A percentile compares a stretch with the other conserved stretches of the same genome.
Conservation (phyloP, 2,329 filamentous ascomycete genomes). For the Ascochyta lentis region DNA sequence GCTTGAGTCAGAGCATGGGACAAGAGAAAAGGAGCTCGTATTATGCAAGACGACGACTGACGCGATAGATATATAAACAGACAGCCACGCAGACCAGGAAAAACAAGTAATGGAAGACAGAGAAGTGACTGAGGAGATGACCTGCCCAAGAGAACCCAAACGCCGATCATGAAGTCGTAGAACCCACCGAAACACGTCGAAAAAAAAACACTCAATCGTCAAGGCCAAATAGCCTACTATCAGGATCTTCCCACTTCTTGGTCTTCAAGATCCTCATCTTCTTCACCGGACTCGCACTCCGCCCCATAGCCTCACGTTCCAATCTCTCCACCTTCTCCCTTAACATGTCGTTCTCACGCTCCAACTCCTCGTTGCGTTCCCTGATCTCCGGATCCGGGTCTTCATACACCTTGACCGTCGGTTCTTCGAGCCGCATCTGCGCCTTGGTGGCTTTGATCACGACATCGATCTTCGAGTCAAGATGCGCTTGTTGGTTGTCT, state of each 20-base stretch:
- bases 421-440: conserved; percentile 32
- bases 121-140: background rate
- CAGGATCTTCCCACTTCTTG: conserved; percentile 55
- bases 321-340: conserved; percentile 48
- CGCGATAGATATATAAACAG: background rate
- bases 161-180: conserved; percentile 13
- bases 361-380: conserved; percentile 49
- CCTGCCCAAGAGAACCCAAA: conserved; percentile 5
- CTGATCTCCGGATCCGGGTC: conserved; percentile 49
- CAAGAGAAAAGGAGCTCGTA: too few relatives aligned
- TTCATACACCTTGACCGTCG: conserved; percentile 53
- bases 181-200: background rate
- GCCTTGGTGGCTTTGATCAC: conserved; percentile 62
- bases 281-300: conserved; percentile 54
- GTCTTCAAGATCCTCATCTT: conserved; percentile 59
- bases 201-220: conserved; percentile 6
- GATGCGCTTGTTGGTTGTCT: conserved; percentile 81
- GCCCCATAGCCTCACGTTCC: conserved; percentile 49
- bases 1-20: too few relatives aligned
- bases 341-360: conserved; percentile 53
- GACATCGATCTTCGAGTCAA: conserved; percentile 86
- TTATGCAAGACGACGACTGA: too few relatives aligned
- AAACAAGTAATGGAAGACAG: background rate
- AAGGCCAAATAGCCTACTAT: conserved; percentile 18
- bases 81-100: background rate